A percentile compares a stretch with the other conserved stretches of the same genome.
Conservation (phyloP, 257 asterid genomes). For the Solanum pimpinellifolium region DNA sequence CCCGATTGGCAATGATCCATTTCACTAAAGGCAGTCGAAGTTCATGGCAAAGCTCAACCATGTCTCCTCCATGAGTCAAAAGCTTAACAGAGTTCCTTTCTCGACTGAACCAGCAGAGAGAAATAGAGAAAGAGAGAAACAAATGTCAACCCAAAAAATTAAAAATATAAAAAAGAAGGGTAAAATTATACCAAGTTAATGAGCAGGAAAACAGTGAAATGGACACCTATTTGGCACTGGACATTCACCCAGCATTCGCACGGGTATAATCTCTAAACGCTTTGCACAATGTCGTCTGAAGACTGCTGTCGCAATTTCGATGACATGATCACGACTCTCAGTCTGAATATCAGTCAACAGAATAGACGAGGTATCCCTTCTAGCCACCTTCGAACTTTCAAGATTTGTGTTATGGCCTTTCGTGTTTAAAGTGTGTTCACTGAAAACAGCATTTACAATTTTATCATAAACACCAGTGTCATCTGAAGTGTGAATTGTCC, state of each 20-base stretch:
- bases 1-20: slow-evolving; percentile 81
- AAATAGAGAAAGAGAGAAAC: neutral
- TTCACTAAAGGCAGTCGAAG: slow-evolving; percentile 74
- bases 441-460: slow-evolving; percentile 69
- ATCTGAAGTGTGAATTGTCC: slow-evolving; percentile 76
- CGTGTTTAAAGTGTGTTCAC: slow-evolving; percentile 43
- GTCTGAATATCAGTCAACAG: slow-evolving; percentile 56
- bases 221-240: slow-evolving; percentile 48
- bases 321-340: slow-evolving; percentile 47
- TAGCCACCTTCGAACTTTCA: slow-evolving; percentile 43
- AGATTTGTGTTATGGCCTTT: slow-evolving; percentile 38
- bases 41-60: slow-evolving; percentile 88
- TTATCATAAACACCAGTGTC: slow-evolving; percentile 64
- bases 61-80: slow-evolving; percentile 85
- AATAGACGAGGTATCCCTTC: slow-evolving; percentile 45
- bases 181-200: neutral
- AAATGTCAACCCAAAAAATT: slow-evolving; percentile 5
- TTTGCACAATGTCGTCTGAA: slow-evolving; percentile 80
- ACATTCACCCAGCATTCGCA: slow-evolving; percentile 60
- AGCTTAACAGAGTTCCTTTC: slow-evolving; percentile 62
- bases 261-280: slow-evolving; percentile 72
- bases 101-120: neutral
- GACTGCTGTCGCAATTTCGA: slow-evolving; percentile 51
- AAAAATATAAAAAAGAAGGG: neutral
- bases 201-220: neutral